Conservation (phyloP, 257 asterid species). For the Voacanga thouarsii region DNA sequence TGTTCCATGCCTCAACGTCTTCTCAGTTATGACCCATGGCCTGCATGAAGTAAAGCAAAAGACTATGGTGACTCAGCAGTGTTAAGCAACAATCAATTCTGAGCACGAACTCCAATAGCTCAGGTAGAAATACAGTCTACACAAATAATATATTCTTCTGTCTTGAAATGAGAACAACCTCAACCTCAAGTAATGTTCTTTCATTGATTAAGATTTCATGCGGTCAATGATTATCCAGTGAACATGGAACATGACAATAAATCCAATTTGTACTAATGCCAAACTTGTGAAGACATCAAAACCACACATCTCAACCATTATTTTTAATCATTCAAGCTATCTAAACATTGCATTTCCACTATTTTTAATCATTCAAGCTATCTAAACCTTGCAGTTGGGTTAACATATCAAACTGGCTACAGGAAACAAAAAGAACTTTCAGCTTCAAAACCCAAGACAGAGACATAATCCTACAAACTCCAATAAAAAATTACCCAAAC, state of each 20-base stretch:
- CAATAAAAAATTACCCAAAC: neutral
- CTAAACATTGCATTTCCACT: neutral
- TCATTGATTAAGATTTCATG: neutral
- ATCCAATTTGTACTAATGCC: neutral
- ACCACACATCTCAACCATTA: neutral
- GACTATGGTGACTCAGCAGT: neutral
- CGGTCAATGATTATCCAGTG: neutral
- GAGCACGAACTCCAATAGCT: neutral
- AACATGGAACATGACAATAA: neutral
- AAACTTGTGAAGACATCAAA: neutral
- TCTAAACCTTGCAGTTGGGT: neutral
- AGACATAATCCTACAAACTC: neutral
- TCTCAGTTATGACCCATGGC: conserved; percentile 41
- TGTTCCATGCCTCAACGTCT: conserved; percentile 17
- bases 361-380: neutral
- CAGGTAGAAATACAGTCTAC: neutral
- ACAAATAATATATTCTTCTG: neutral
- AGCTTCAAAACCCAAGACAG: neutral
- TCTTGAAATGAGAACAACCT: neutral
- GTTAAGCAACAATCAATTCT: neutral
- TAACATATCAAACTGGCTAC: neutral
- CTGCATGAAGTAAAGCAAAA: conserved; percentile 31
- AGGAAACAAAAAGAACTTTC: neutral
- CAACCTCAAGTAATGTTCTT: neutral
- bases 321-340: neutral